Base-by-base conservation (phyloP, 208 protist species). In the Wallacemonas collosoma region DNA sequence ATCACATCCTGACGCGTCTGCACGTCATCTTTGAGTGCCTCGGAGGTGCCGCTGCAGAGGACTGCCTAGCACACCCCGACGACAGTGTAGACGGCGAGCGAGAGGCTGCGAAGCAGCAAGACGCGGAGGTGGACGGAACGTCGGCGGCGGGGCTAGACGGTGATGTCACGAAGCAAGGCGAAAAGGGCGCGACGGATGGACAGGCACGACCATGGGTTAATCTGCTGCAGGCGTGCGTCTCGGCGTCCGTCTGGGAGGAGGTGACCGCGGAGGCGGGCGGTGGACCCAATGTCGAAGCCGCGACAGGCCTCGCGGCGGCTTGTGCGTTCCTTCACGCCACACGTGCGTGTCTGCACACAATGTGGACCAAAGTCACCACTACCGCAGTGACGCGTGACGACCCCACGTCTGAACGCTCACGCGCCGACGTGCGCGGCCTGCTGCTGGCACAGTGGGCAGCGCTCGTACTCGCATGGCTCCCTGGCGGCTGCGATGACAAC, bases 1-100 rank as follows among this genome's bases (percentile, higher is more conserved):
- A 86, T 60, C 71, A 73, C 47, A 79, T 91, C 56, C 48, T 76
- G 15, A 68, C 77, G 14, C 89, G 89, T 9, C 71, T 91, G 11
- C 68, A 85, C 44, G 71, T 64, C 47, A 71, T 91, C 44, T 72
- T 91, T 7, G 80, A 85, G 36, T 82, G 77, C 48, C 74, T 87
- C 17, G 81, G 81, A 39, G 50, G 54, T n/a, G 77, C 71, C 15
- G 77, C 77, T 38, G 75, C 69, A 4, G 35, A 14, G 11, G 53
- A 15, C 53, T 58, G 53, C 9, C 6, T n/a, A 1, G 6, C 45
- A 12, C 45, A 50, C 45, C 45, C 45, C 45, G 45, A 50, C 8
- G 8, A 12, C 45, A 50, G 6, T 6, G 8, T 50, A 6, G 45
- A 50, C 45, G 45, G 1, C 45, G 45, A 50, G 45, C 45, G 51